phyloP scores from a whole-genome alignment of 192 early-diverging fungal genomes.

The Gonapodya prolifera region DNA sequence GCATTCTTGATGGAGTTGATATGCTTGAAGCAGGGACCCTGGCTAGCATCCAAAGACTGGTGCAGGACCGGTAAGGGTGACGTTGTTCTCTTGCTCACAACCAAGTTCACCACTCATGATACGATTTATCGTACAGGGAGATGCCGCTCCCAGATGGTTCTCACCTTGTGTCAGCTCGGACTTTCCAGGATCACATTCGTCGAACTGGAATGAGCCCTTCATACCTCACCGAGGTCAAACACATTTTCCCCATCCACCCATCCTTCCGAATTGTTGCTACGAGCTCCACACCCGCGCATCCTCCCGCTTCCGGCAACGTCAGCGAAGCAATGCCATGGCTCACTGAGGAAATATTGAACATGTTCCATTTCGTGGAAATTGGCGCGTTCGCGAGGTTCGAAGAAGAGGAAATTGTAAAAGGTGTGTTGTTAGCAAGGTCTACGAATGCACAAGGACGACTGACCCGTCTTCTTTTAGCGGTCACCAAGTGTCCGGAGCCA shows the following conservation, averaged over 20 bases:
- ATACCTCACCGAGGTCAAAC: background rate
- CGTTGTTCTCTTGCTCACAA: too few relatives aligned
- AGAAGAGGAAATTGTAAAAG: constrained; percentile 18
- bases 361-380: constrained; percentile 63
- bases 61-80: constrained; percentile 32
- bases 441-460: background rate
- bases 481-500: constrained; percentile 8
- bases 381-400: constrained; percentile 31
- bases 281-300: constrained; percentile 17
- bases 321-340: constrained; percentile 41
- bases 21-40: constrained; percentile 56
- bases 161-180: constrained; percentile 30
- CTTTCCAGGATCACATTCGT: constrained; percentile 7
- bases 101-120: too few relatives aligned
- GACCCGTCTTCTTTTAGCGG: background rate
- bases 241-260: constrained; percentile 40
- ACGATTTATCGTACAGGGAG: constrained; percentile 27
- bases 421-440: background rate
- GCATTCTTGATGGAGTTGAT: constrained; percentile 63
- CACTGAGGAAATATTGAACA: constrained; percentile 49
- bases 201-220: background rate
- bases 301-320: background rate
- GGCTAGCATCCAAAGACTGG: constrained; percentile 49
- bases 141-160: constrained; percentile 54
- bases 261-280: constrained; percentile 63